phyloP scores from a whole-genome alignment of 768 basidiomycete genomes.

The Dioszegia hungarica region DNA sequence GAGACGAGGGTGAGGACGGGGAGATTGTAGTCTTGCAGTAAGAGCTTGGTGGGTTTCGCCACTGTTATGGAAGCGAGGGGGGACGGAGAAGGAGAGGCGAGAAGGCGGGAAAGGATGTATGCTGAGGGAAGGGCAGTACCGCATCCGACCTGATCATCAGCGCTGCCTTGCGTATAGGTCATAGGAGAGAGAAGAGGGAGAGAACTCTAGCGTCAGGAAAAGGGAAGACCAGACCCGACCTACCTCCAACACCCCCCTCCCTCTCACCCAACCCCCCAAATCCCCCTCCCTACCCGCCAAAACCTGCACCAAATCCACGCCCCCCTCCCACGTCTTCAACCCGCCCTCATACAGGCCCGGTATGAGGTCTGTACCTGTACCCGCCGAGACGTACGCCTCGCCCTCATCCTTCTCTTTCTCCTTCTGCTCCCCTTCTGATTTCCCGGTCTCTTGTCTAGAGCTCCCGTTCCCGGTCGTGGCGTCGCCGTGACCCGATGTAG shows the following conservation, averaged over 20 bases:
- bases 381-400: conserved; percentile 59
- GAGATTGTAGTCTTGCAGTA: conserved; percentile 87
- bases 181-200: no score
- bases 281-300: conserved; percentile 31
- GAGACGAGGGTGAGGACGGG: conserved; percentile 67
- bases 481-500: conserved; percentile 22
- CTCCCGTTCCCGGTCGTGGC: neutral
- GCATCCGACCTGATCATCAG: conserved; percentile 69
- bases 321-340: conserved; percentile 96
- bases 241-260: conserved; percentile 70
- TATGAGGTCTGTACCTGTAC: conserved; percentile 81
- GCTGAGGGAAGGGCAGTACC: conserved; percentile 83
- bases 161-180: neutral
- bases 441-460: neutral
- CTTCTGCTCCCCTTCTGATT: conserved; percentile 10
- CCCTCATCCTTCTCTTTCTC: conserved; percentile 15
- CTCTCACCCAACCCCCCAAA: conserved; percentile 46
- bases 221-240: conserved; percentile 29
- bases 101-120: conserved; percentile 62
- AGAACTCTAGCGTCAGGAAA: neutral
- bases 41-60: conserved; percentile 55
- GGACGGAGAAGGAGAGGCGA: conserved; percentile 13
- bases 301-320: conserved; percentile 74
- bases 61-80: no score
- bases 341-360: conserved; percentile 94